Evolutionary conservation across 495 filamentous ascomycete genomes (phyloP).

Genomic region (Aspergillus homomorphus): DNA sequence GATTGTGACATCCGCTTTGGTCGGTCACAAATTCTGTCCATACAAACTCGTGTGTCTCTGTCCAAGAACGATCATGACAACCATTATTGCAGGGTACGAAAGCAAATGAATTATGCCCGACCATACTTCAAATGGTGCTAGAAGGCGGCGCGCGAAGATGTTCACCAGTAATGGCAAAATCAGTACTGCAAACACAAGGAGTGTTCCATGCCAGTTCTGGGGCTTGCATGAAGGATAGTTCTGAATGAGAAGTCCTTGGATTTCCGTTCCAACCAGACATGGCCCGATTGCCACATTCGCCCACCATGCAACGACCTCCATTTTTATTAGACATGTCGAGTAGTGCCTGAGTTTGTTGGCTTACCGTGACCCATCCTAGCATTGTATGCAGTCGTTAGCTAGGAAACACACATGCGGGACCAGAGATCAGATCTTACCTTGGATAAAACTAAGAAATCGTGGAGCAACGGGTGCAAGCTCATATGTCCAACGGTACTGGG

Average conservation of each 20-base stretch:
- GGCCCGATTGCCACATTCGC: slow-evolving; percentile 2
- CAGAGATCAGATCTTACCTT: slow-evolving; percentile 1
- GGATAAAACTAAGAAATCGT: slow-evolving; percentile 4
- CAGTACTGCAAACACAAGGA: slow-evolving; percentile 42
- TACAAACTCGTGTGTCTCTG: slow-evolving; percentile 41
- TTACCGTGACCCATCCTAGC: slow-evolving; percentile 6
- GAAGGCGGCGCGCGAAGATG: slow-evolving; percentile 36
- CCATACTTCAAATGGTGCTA: slow-evolving; percentile 45
- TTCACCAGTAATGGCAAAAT: slow-evolving; percentile 35
- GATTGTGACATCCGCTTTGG: slow-evolving; percentile 30
- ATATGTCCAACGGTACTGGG: slow-evolving; percentile 9
- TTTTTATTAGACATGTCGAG: not conserved
- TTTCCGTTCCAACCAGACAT: slow-evolving; percentile 36
- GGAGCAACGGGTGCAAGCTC: slow-evolving; percentile 5
- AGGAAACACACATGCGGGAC: too few relatives aligned
- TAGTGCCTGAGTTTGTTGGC: not conserved
- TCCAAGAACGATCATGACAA: slow-evolving; percentile 42
- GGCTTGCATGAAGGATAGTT: slow-evolving; percentile 38
- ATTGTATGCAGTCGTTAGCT: not conserved
- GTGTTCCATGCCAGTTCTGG: slow-evolving; percentile 45
- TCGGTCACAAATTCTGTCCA: slow-evolving; percentile 37
- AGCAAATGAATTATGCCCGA: slow-evolving; percentile 45
- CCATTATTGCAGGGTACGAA: slow-evolving; percentile 42
- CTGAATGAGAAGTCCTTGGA: slow-evolving; percentile 43
- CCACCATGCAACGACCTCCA: slow-evolving; percentile 5